Evolutionary conservation across 441 rosid genomes (phyloP).

Genomic region (Populus trichocarpa): DNA sequence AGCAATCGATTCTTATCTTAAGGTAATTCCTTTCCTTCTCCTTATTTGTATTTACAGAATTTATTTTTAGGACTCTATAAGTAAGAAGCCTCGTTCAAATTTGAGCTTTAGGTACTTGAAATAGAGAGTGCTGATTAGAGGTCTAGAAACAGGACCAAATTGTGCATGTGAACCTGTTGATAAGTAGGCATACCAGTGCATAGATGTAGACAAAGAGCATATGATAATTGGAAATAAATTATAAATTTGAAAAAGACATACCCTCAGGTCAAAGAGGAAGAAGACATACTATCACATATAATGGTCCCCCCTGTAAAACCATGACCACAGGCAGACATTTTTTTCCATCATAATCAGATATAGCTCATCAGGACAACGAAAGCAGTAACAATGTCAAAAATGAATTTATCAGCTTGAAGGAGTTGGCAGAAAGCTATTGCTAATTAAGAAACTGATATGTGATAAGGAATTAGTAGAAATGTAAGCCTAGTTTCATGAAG

Average conservation of each 20-base stretch:
- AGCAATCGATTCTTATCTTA: constrained; percentile 89
- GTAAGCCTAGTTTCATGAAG: not conserved
- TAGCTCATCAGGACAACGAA: not conserved
- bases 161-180: not conserved
- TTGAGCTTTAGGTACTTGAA: not conserved
- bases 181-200: not conserved
- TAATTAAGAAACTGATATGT: not conserved
- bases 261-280: not conserved
- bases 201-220: not conserved
- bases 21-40: constrained; percentile 40
- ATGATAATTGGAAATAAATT: not conserved
- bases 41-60: not conserved
- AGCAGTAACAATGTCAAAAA: not conserved
- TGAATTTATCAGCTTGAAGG: not conserved
- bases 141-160: not conserved
- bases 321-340: not conserved
- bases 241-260: not conserved
- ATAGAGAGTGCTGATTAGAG: not conserved
- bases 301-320: not conserved
- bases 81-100: not conserved
- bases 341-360: not conserved
- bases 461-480: not conserved
- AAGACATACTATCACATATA: not conserved
- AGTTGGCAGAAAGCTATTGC: not conserved
- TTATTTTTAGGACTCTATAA: not conserved